Conservation (phyloP, 129 eudicot genomes). For the Deinandra increscens region DNA sequence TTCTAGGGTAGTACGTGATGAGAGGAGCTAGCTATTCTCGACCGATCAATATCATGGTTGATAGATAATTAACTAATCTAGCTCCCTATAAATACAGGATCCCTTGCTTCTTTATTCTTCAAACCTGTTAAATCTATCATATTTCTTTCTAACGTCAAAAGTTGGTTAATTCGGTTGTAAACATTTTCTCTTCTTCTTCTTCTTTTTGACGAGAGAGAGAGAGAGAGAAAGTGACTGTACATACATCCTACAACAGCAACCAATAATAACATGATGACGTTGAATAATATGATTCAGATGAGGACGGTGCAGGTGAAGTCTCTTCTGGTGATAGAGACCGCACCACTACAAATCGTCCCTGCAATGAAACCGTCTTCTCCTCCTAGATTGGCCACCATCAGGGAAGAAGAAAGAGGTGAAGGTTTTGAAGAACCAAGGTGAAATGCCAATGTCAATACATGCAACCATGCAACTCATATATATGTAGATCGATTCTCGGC, state of each 20-base stretch:
- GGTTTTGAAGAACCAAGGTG: conserved; percentile 38
- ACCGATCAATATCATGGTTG: no score
- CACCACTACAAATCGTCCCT: conserved; percentile 39
- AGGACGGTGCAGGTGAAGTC: conserved; percentile 33
- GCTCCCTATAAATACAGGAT: conserved; percentile 21
- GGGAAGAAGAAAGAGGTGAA: conserved; percentile 46
- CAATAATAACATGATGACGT: conserved; percentile 41
- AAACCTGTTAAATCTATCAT: conserved; percentile 26
- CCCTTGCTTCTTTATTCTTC: not conserved
- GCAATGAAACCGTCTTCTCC: conserved; percentile 42
- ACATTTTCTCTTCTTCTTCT: conserved; percentile 34
- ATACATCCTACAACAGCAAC: conserved; percentile 15
- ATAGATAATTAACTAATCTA: conserved; percentile 8
- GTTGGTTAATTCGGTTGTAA: conserved; percentile 22
- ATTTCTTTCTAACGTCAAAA: conserved; percentile 22
- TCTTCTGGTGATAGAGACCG: conserved; percentile 33
- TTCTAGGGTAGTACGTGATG: no score
- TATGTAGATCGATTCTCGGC: conserved; percentile 15
- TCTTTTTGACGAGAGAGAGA: no score
- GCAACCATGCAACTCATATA: conserved; percentile 1
- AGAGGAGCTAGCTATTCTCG: conserved; percentile 17
- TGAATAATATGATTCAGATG: conserved; percentile 38
- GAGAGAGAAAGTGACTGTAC: conserved; percentile 27
- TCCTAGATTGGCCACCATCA: conserved; percentile 57
- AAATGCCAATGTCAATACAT: not conserved